Evolutionary conservation across 164 flowering plant species (phyloP).

Genomic region (Liriodendron chinense): DNA sequence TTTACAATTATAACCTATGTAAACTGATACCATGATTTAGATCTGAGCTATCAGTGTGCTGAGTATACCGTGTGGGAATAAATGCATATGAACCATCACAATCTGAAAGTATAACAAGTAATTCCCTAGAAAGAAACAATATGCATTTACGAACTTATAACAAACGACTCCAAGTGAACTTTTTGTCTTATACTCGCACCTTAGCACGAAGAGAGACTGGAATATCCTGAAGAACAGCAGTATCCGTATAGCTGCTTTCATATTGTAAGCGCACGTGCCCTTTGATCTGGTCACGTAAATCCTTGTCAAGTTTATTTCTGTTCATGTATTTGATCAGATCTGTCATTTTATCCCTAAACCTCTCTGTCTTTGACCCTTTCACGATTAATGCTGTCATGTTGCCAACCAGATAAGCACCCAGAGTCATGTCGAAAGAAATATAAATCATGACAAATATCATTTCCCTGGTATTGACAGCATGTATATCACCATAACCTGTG

Average conservation of each 20-base stretch:
- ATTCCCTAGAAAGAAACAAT: too few relatives aligned
- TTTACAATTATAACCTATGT: neutral
- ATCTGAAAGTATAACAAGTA: neutral
- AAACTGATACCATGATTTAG: too few relatives aligned
- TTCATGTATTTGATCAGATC: constrained; percentile 70
- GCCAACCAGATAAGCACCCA: constrained; percentile 82
- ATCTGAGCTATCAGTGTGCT: too few relatives aligned
- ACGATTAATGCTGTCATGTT: constrained; percentile 85
- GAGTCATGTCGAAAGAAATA: constrained; percentile 80
- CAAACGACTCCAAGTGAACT: neutral
- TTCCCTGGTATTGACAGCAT: constrained; percentile 76
- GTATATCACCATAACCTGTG: constrained; percentile 86
- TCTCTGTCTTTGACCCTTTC: constrained; percentile 81
- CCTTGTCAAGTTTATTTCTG: constrained; percentile 59
- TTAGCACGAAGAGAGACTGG: constrained; percentile 71
- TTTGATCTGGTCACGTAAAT: constrained; percentile 56
- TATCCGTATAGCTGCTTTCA: constrained; percentile 65
- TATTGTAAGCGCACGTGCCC: constrained; percentile 67
- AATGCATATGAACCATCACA: neutral
- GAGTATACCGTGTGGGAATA: too few relatives aligned
- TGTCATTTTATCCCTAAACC: constrained; percentile 75
- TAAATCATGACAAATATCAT: constrained; percentile 83
- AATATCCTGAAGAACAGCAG: constrained; percentile 69
- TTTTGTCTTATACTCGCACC: constrained; percentile 26
- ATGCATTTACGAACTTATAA: too few relatives aligned